Base-by-base conservation (phyloP, 768 basidiomycete genomes). In the Pleurotus sapidus region DNA sequence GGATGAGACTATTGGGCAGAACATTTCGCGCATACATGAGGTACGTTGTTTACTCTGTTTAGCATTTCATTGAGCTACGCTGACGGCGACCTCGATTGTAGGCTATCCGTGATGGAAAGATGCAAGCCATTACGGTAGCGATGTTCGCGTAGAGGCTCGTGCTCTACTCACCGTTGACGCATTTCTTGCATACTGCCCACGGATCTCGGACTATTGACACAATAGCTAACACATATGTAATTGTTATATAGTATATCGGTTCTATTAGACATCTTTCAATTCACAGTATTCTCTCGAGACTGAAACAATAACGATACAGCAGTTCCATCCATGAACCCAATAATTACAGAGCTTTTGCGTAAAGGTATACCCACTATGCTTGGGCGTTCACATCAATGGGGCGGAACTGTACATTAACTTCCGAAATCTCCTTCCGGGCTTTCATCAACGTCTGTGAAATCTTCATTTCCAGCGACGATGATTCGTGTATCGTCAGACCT, bases 1-100 rank as follows among this genome's bases (percentile, higher is more conserved):
- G 46, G 78, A 89, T 39, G 76, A 70, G 5, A 87, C 87, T 0
- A 73, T 90, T 49, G 91, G 92, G 2, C 79, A 87, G 68, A 86
- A 86, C 62, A 83, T 92, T n/a, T 79, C 87, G 5, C 72, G 76
- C 55, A 89, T 93, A 55, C 84, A 89, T 51, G 91, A 93, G 75
- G 80, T 79, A 51, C 39, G 77, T 65, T 38, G 12, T 56, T 8
- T 49, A 17, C 46, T 23, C 30, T 38, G 12, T 57, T 8, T 49
- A 17, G 42, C 20, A 30, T n/a, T 62, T 56, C 12, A 34, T 40
- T 49, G 23, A 34, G 7, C 23, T 15, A 15, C 12, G 30, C 15
- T 39, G 27, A 61, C 58, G 58, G 55, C n/a, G 48, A 47, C 12
- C 37, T 57, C 24, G 30, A 34, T 34, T 34, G 30, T 39, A 71